phyloP scores from a whole-genome alignment of 495 filamentous ascomycete species.

The Darksidea phi region DNA sequence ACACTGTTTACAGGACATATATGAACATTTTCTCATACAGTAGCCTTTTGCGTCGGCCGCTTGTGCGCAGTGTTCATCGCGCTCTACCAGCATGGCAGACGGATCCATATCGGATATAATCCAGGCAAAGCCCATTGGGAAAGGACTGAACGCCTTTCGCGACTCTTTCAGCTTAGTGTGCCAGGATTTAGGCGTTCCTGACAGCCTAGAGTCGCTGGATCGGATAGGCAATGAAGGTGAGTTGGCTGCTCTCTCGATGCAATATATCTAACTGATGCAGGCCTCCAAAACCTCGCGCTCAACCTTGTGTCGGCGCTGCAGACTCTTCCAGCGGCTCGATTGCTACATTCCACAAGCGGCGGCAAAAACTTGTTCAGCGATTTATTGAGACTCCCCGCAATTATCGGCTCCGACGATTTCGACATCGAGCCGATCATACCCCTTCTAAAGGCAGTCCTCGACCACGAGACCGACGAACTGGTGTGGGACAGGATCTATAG shows the following conservation, averaged over 20 bases:
- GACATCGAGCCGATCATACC: too few relatives aligned
- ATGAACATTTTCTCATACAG: not conserved
- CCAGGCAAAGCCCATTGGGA: constrained; percentile 29
- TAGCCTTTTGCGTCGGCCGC: constrained; percentile 8
- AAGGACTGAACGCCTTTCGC: constrained; percentile 21
- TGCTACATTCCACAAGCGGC: too few relatives aligned
- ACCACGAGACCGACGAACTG: too few relatives aligned
- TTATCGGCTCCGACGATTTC: too few relatives aligned
- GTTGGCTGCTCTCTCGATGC: not conserved
- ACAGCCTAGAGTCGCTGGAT: constrained; percentile 6
- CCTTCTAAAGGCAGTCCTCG: too few relatives aligned
- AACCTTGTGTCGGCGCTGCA: too few relatives aligned
- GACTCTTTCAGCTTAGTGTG: constrained; percentile 17
- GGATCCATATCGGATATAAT: constrained; percentile 25
- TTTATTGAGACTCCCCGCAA: too few relatives aligned
- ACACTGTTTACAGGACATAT: too few relatives aligned
- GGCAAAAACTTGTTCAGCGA: too few relatives aligned
- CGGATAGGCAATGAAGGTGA: constrained; percentile 25
- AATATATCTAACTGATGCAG: constrained; percentile 18
- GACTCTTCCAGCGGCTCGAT: too few relatives aligned
- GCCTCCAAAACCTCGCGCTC: not conserved
- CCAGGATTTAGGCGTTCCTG: constrained; percentile 13
- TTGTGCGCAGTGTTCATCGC: constrained; percentile 20
- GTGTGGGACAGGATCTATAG: too few relatives aligned
- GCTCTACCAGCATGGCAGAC: constrained; percentile 28